Conservation (phyloP, 495 filamentous ascomycete genomes). For the Daldinia decipiens region DNA sequence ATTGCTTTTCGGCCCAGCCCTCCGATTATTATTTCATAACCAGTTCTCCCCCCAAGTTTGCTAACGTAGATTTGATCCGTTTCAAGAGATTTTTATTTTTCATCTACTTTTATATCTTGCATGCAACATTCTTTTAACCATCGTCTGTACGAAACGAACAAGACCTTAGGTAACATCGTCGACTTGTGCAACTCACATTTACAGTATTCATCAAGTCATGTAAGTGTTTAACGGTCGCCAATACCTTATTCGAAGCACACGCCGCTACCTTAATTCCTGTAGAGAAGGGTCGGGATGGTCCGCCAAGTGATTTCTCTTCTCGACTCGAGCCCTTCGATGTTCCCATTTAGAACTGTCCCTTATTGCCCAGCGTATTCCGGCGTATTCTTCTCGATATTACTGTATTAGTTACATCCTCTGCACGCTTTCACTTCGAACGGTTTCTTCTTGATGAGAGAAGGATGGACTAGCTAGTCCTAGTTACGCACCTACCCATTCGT, state of each 20-base stretch:
- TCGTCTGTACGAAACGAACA: slow-evolving; percentile 12
- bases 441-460: slow-evolving; percentile 29
- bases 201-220: not conserved
- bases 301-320: slow-evolving; percentile 12
- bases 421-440: slow-evolving; percentile 15
- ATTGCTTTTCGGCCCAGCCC: slow-evolving; percentile 23
- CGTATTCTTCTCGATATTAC: slow-evolving; percentile 31
- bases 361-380: not conserved
- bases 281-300: slow-evolving; percentile 13
- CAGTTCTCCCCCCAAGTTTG: slow-evolving; percentile 20
- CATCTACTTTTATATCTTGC: not conserved
- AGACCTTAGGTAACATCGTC: slow-evolving; percentile 18
- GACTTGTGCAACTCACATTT: slow-evolving; percentile 23
- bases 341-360: slow-evolving; percentile 4
- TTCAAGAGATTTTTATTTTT: slow-evolving; percentile 5
- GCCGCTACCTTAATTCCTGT: slow-evolving; percentile 34
- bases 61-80: not conserved
- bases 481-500: slow-evolving; percentile 12
- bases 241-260: slow-evolving; percentile 28
- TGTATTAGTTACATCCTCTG: slow-evolving; percentile 34
- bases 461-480: slow-evolving; percentile 11
- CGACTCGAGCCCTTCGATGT: slow-evolving; percentile 6
- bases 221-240: slow-evolving; percentile 12
- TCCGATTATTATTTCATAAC: slow-evolving; percentile 31
- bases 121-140: not conserved